Evolutionary conservation across 2,329 filamentous ascomycete species (phyloP).

Genomic region (Boeremia exigua): DNA sequence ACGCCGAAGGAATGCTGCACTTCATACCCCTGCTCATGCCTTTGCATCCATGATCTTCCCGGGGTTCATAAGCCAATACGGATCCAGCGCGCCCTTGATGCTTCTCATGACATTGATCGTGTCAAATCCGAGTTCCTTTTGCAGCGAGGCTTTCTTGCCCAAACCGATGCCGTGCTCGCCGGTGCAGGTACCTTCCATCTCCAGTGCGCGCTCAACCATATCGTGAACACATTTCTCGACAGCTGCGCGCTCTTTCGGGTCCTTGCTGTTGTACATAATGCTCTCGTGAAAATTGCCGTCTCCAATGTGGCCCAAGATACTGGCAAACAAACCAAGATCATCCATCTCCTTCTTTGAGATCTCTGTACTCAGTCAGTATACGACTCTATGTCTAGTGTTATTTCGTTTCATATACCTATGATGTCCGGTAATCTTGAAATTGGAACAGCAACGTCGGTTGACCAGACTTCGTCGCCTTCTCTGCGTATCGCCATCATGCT

Average conservation of each 20-base stretch:
- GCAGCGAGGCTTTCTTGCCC: constrained; percentile 81
- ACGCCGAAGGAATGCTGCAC: neutral
- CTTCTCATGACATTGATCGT: constrained; percentile 84
- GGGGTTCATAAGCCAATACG: constrained; percentile 87
- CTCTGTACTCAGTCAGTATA: constrained; percentile 58
- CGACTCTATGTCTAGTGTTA: neutral
- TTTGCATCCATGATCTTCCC: constrained; percentile 82
- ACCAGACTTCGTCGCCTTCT: constrained; percentile 65
- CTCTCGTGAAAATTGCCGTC: constrained; percentile 95
- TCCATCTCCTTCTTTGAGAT: constrained; percentile 89
- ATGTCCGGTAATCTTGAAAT: constrained; percentile 68
- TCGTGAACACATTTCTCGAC: constrained; percentile 84
- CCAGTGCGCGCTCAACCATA: constrained; percentile 88
- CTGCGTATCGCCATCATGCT: constrained; percentile 64
- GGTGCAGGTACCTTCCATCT: constrained; percentile 94
- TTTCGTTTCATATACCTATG: constrained; percentile 55
- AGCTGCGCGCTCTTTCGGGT: constrained; percentile 72
- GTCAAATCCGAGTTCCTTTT: constrained; percentile 79
- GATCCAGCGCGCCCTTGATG: constrained; percentile 83
- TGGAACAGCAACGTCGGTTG: constrained; percentile 67
- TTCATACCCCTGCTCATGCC: constrained; percentile 13
- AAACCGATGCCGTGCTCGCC: constrained; percentile 87
- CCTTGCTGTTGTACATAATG: constrained; percentile 81
- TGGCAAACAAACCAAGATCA: constrained; percentile 82
- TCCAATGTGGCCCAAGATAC: constrained; percentile 86